Evolutionary conservation across 257 asterid species (phyloP).

Genomic region (Rhazya stricta): DNA sequence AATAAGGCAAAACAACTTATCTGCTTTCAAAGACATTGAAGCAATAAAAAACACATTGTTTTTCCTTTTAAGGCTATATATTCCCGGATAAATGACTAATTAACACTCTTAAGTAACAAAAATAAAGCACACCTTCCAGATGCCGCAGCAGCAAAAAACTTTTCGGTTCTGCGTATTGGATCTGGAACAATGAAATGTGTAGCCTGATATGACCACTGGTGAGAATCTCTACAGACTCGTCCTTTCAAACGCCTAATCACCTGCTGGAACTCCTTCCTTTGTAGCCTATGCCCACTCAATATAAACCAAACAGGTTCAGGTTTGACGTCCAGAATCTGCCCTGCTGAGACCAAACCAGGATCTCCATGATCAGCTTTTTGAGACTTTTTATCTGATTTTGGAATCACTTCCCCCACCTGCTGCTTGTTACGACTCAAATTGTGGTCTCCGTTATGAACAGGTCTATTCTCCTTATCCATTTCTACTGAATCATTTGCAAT

Average conservation of each 20-base stretch:
- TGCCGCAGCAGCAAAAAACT: conserved; percentile 93
- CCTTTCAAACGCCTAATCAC: conserved; percentile 65
- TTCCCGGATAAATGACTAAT: not conserved
- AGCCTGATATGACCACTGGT: conserved; percentile 94
- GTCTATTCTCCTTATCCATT: conserved; percentile 44
- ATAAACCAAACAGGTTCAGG: conserved; percentile 60
- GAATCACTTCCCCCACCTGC: conserved; percentile 20
- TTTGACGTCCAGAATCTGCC: conserved; percentile 16
- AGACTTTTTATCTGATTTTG: conserved; percentile 24
- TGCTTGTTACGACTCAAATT: conserved; percentile 22
- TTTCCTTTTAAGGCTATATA: not conserved
- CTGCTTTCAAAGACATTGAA: not conserved
- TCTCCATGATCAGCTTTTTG: conserved; percentile 8
- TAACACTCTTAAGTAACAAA: not conserved
- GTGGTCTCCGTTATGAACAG: conserved; percentile 11
- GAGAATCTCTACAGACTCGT: conserved; percentile 78
- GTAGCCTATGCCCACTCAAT: conserved; percentile 73
- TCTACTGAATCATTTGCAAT: conserved; percentile 36
- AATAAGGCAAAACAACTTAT: not conserved
- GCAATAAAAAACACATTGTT: not conserved
- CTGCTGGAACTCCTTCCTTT: conserved; percentile 81
- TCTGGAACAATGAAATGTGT: conserved; percentile 88
- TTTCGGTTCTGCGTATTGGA: conserved; percentile 83
- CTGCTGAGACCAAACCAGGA: conserved; percentile 13
- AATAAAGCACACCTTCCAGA: conserved; percentile 71